Base-by-base conservation (phyloP, 306 rosid species). In the Lupinus albus region DNA sequence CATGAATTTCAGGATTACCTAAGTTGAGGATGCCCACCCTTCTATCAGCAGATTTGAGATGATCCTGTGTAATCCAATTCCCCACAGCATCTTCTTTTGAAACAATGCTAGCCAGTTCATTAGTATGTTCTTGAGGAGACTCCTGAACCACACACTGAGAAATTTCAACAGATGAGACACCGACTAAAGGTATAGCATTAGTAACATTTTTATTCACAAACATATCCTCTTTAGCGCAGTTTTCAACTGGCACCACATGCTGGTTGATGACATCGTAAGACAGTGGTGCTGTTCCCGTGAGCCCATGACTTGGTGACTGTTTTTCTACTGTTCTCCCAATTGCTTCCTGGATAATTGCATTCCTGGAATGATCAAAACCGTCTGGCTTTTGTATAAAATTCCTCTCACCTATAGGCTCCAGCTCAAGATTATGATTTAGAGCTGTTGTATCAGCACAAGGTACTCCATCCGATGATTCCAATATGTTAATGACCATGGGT, bases 31-130 rank as follows among this genome's bases (percentile, higher is more conserved):
- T 67, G 54, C 83, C 87, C 76, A 78, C 67, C 53, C 71, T 83
- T 77, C 78, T 89, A 74, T 83, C 89, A 36, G 78, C 76, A 67
- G 83, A 86, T 78, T 84, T 78, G 77, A 74, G 64, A 47, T 80
- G 86, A 76, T 85, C 88, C 45, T 72, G 66, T 32, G 77, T 49
- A 42, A 78, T 75, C 75, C 80, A 69, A 72, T 78, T 76, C 18
- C 79, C 86, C 38, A 69, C 57, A 47, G 74, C 61, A 80, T 82
- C 87, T 54, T 77, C 74, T 50, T 70, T 85, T 21, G 86, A 68
- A 71, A 71, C 61, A 32, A 78, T 25, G 66, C 78, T 73, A 56
- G 64, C 59, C 71, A 50, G 74, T 38, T 70, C 80, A 57, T 77
- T 73, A 16, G 64, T 41, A 75, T 71, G 66, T n/a, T 76, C 92